These are phyloP conservation scores for Tulasnella sp. DNA, from an alignment of 768 basidiomycete genomes.

Conservation along the genomic window DNA sequence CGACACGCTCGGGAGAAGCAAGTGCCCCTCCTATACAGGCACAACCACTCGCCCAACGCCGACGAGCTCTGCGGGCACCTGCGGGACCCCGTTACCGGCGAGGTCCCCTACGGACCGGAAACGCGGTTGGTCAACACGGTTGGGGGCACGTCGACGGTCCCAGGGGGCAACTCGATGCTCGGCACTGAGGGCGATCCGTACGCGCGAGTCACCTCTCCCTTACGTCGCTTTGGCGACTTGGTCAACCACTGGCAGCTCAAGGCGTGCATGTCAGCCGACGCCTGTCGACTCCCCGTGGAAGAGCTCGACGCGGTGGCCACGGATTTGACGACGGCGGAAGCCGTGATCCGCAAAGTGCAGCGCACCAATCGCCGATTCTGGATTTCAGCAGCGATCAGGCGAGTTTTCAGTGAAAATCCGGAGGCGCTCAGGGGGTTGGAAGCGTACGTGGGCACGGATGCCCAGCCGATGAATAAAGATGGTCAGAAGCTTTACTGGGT, in stretches of 20 bases:
- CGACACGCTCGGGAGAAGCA: neutral
- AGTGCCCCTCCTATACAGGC: slow-evolving; percentile 3
- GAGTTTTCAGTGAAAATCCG: slow-evolving; percentile 35
- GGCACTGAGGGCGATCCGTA: slow-evolving; percentile 82
- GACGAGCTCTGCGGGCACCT: neutral
- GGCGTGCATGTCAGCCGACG: slow-evolving; percentile 34
- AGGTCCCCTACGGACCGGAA: slow-evolving; percentile 10
- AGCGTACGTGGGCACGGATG: neutral
- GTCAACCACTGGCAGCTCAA: slow-evolving; percentile 94
- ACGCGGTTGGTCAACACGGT: neutral
- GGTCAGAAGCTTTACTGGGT: neutral
- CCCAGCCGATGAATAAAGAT: neutral
- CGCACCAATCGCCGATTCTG: slow-evolving; percentile 41
- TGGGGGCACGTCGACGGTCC: slow-evolving; percentile 30
- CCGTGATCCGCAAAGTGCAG: slow-evolving; percentile 35
- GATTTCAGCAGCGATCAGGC: slow-evolving; percentile 41
- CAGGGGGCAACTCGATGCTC: slow-evolving; percentile 61
- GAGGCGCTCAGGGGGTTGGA: slow-evolving; percentile 4
- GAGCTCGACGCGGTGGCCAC: slow-evolving; percentile 47
- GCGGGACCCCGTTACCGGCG: slow-evolving; percentile 5
- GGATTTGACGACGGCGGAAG: slow-evolving; percentile 41
- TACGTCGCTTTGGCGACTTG: slow-evolving; percentile 80
- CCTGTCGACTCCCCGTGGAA: slow-evolving; percentile 44
- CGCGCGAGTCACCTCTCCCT: slow-evolving; percentile 74
- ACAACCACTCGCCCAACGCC: neutral